These are phyloP conservation scores for Ricinus communis DNA, from an alignment of 345 rosid species.

Conservation along the genomic window DNA sequence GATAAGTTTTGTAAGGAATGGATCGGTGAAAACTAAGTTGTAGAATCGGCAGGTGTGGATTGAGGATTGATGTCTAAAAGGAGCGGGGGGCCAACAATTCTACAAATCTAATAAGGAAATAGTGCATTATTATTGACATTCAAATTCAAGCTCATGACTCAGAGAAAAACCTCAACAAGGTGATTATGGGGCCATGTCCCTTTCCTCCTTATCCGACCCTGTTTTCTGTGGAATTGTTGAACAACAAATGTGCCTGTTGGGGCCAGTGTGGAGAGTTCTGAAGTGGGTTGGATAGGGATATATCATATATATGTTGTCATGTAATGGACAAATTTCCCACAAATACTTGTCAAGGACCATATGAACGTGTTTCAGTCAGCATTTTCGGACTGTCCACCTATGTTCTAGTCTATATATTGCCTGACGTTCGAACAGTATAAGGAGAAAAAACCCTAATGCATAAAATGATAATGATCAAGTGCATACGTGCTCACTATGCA, in stretches of 20 bases:
- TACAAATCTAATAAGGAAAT: neutral
- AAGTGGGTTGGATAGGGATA: neutral
- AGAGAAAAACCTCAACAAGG: too few species aligned
- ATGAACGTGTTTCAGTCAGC: conserved; percentile 1
- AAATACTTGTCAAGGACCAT: neutral
- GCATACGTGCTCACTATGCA: too few species aligned
- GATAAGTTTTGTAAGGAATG: too few species aligned
- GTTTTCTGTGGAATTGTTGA: neutral
- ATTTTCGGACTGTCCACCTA: neutral
- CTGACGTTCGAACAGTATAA: too few species aligned
- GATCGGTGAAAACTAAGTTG: too few species aligned
- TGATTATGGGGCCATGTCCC: too few species aligned
- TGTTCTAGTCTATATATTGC: neutral
- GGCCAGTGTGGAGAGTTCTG: neutral
- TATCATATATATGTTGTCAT: neutral
- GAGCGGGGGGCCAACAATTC: neutral
- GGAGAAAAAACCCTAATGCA: too few species aligned
- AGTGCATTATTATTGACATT: neutral
- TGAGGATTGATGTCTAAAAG: neutral
- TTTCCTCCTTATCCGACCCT: neutral
- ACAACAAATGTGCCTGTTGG: neutral
- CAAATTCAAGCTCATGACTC: too few species aligned
- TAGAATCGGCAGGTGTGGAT: neutral
- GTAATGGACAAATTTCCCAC: neutral
- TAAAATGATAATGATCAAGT: too few species aligned